Percentiles rank a stretch among this genome's conserved stretches.
Conservation (phyloP, 805 yeast species). For the Scheffersomyces coipomensis region DNA sequence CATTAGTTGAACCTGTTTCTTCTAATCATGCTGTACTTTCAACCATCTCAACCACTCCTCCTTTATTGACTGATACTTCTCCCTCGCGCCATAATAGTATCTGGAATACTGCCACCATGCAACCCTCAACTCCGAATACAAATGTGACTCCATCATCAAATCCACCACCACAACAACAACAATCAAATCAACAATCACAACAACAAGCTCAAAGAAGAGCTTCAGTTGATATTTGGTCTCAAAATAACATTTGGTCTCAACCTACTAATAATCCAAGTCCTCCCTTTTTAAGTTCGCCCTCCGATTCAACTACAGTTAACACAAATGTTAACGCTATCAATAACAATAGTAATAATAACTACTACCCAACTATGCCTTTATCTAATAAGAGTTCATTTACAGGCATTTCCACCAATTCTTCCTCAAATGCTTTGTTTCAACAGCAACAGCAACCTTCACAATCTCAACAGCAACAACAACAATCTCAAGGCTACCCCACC, state of each 20-base stretch:
- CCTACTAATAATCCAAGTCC: not conserved
- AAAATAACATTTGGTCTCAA: conserved; percentile 1
- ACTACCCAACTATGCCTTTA: not conserved
- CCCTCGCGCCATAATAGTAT: not conserved
- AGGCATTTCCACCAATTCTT: conserved; percentile 1
- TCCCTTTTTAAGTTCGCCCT: not conserved
- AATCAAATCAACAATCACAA: not conserved
- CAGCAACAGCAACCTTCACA: not conserved
- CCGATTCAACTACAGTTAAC: not conserved
- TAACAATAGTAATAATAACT: not conserved
- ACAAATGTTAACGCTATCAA: not conserved
- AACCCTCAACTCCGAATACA: not conserved
- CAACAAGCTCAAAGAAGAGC: not conserved
- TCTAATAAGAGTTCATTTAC: not conserved
- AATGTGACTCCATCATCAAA: not conserved
- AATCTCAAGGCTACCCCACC: not conserved
- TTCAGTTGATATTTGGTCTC: not conserved
- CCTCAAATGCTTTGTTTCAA: conserved; percentile 5
- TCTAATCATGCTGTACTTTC: not conserved
- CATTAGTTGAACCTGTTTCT: too few species aligned
- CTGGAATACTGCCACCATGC: not conserved
- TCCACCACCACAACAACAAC: not conserved
- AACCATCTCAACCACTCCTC: not conserved
- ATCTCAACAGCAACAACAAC: not conserved
- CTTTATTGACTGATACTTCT: not conserved